A percentile compares a stretch with the other conserved stretches of the same genome.
Evolutionary conservation across 495 filamentous ascomycete species (phyloP).

Genomic region (Lophiostoma macrostomum): DNA sequence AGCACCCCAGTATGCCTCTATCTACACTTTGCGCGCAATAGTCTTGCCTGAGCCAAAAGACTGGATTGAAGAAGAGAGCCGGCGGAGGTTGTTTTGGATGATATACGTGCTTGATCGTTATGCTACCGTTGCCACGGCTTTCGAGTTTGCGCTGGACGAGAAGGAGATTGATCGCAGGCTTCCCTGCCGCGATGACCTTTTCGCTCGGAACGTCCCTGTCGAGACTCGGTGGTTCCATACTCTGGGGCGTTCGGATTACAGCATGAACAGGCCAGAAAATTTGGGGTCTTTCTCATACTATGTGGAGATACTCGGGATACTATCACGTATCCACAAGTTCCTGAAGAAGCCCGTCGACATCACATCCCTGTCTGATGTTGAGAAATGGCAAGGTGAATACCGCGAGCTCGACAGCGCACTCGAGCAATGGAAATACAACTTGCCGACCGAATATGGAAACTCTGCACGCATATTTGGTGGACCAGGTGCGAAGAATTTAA

Average conservation of each 20-base stretch:
- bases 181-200: slow-evolving; percentile 83
- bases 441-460: slow-evolving; percentile 78
- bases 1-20: slow-evolving; percentile 71
- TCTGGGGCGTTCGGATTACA: slow-evolving; percentile 53
- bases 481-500: slow-evolving; percentile 59
- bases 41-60: slow-evolving; percentile 76
- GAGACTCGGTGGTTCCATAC: slow-evolving; percentile 78
- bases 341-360: slow-evolving; percentile 87
- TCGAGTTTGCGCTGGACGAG: slow-evolving; percentile 84
- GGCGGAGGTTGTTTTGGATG: slow-evolving; percentile 86
- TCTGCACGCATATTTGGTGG: slow-evolving; percentile 68
- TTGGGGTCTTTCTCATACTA: slow-evolving; percentile 83
- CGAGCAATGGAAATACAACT: slow-evolving; percentile 74
- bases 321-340: slow-evolving; percentile 81
- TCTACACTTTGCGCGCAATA: slow-evolving; percentile 79
- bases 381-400: slow-evolving; percentile 83
- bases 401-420: slow-evolving; percentile 75
- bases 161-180: slow-evolving; percentile 83
- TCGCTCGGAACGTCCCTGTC: slow-evolving; percentile 74
- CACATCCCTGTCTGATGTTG: slow-evolving; percentile 74
- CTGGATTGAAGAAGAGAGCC: slow-evolving; percentile 84
- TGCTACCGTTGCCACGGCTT: slow-evolving; percentile 81
- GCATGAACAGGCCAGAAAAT: slow-evolving; percentile 70
- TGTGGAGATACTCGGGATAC: slow-evolving; percentile 78
- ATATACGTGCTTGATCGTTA: slow-evolving; percentile 85